Evolutionary conservation across 2,329 filamentous ascomycete genomes (phyloP), one percentile per base, ranked within the genome.

Genomic region (Trichoderma harzianum): DNA sequence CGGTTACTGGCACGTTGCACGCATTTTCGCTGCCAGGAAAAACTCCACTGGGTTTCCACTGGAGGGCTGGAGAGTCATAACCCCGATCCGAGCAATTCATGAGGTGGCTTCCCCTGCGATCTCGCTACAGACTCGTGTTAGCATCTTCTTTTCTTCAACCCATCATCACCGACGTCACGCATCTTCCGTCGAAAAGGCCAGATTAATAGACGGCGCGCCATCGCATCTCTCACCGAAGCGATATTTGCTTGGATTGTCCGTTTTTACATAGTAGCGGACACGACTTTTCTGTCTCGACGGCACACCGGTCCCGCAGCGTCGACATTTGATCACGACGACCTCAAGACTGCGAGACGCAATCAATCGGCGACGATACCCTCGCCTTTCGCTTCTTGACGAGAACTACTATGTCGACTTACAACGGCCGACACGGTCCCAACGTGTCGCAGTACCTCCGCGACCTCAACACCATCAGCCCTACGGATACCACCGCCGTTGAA

Each of bases 401-500:
- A 62, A 14, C 39, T 74, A 76, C 71, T 72, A 94, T 94, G 92
- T 90, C 93, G 80, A 88, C 86, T 80, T 94, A 90, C 87, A 90
- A 88, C 82, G 91, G 91, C 79, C 92, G 93, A 74, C 90, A 92
- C 79, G 92, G 89, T 77, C 92, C 93, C 78, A 97, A 97, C 82
- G 93, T 97, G 83, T 94, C 94, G 79, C 92, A 94, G 79, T 97
- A 96, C 84, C 87, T 98, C 75, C 92, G 93, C 78, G 92, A 95
- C 76, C 86, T 98, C 78, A 97, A 97, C 85, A 89, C 90, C 73
- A 85, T 91, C 73, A 89, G 90, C 76, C 88, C 92, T 69, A 86
- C 91, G 73, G 87, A 85, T 67, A 76, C 76, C 72, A 77, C 85
- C 28, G 79, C 87, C 32, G 79, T 80, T 69, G 86, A 91, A 73